These are phyloP conservation scores for Aspergillus phoenicis DNA, from an alignment of 2,329 filamentous ascomycete species.

Conservation along the genomic window DNA sequence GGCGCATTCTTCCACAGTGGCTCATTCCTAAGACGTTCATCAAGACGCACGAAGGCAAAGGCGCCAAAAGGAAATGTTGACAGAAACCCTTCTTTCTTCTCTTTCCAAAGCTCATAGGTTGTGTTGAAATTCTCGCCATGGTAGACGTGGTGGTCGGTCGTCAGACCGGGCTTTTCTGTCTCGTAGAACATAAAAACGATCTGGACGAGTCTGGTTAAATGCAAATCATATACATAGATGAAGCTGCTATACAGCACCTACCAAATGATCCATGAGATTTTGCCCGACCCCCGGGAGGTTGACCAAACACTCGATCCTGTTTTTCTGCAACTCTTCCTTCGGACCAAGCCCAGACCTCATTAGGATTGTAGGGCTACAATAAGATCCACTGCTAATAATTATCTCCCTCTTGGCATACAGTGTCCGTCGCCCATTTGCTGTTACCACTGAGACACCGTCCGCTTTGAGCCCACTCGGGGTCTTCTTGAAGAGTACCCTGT, in stretches of 20 bases:
- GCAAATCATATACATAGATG: not conserved
- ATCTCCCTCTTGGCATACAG: slow-evolving; percentile 52
- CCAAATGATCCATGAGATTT: slow-evolving; percentile 57
- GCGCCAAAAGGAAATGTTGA: slow-evolving; percentile 65
- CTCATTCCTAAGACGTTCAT: slow-evolving; percentile 59
- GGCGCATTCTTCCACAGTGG: slow-evolving; percentile 58
- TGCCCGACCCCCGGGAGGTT: slow-evolving; percentile 57
- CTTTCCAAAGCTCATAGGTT: slow-evolving; percentile 59
- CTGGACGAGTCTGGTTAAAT: slow-evolving; percentile 30
- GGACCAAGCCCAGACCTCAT: slow-evolving; percentile 58
- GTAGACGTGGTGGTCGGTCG: slow-evolving; percentile 60
- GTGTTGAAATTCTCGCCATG: slow-evolving; percentile 56
- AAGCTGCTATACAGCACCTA: slow-evolving; percentile 24
- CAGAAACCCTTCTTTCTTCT: slow-evolving; percentile 60
- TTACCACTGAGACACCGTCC: slow-evolving; percentile 32
- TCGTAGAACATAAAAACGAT: slow-evolving; percentile 65
- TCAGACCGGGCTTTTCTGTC: slow-evolving; percentile 54
- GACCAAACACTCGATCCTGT: slow-evolving; percentile 49
- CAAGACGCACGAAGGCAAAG: slow-evolving; percentile 64
- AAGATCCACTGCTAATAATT: slow-evolving; percentile 52
- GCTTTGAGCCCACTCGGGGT: slow-evolving; percentile 44
- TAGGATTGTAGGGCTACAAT: slow-evolving; percentile 57
- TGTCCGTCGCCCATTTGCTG: slow-evolving; percentile 37
- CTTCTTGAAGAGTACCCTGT: slow-evolving; percentile 54
- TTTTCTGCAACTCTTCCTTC: slow-evolving; percentile 43